phyloP scores from a whole-genome alignment of 2,329 filamentous ascomycete species.

The Aspergillus bombycis region DNA sequence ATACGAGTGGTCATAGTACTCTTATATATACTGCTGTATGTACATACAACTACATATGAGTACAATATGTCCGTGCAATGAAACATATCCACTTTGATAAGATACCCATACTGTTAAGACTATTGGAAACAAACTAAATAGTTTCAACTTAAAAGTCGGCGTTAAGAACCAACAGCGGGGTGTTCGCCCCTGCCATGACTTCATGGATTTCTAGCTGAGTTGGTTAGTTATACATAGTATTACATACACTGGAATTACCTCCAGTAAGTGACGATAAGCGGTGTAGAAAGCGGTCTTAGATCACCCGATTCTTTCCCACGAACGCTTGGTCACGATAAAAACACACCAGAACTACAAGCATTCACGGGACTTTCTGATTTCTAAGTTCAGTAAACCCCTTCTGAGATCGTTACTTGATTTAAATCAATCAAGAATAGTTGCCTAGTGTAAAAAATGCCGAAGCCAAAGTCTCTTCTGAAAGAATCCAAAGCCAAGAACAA shows the following conservation, averaged over 20 bases:
- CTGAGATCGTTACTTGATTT: background rate
- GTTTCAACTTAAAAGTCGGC: background rate
- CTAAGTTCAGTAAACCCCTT: background rate
- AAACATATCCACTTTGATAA: too few relatives aligned
- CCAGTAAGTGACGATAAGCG: background rate
- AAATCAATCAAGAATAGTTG: background rate
- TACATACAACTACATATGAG: too few relatives aligned
- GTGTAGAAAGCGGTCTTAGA: constrained; percentile 4
- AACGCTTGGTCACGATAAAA: background rate
- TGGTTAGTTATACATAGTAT: background rate
- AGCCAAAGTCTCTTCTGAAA: constrained; percentile 44
- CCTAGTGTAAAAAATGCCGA: constrained; percentile 37
- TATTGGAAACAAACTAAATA: background rate
- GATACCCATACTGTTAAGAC: background rate
- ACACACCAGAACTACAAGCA: background rate
- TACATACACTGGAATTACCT: background rate
- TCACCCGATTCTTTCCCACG: background rate
- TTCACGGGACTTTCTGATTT: background rate
- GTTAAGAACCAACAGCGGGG: background rate
- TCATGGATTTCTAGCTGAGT: background rate
- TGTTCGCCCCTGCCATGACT: background rate
- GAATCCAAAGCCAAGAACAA: constrained; percentile 42
- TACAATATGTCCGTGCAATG: too few relatives aligned
- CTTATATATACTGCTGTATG: too few relatives aligned
- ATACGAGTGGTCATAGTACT: background rate